Percentiles rank a stretch among this genome's conserved stretches.
These are phyloP conservation scores for Rutstroemia sp. DNA, from an alignment of 2,329 filamentous ascomycete species.

Conservation along the genomic window DNA sequence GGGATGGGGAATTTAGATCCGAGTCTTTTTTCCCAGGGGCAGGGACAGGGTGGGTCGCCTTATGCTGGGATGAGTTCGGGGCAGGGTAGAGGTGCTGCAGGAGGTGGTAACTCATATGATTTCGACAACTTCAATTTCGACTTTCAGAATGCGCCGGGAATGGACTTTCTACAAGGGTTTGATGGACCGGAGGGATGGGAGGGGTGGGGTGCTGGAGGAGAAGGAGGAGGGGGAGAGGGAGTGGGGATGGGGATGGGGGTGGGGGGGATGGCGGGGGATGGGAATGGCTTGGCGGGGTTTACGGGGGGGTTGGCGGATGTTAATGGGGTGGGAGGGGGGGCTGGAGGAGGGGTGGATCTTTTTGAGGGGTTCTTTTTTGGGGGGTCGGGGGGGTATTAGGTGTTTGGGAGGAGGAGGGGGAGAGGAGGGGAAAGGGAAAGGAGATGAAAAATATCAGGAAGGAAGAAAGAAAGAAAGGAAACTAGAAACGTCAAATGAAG, in stretches of 20 bases:
- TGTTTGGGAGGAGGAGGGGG: too few species aligned
- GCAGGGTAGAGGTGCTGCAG: not conserved
- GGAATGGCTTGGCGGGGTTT: slow-evolving; percentile 10
- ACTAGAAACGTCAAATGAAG: too few species aligned
- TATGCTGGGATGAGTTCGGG: not conserved
- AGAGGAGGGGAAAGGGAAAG: too few species aligned
- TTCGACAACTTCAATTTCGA: not conserved
- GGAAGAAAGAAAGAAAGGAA: too few species aligned
- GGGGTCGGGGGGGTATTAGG: slow-evolving; percentile 18
- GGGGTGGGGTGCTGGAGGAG: slow-evolving; percentile 1
- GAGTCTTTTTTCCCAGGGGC: slow-evolving; percentile 7
- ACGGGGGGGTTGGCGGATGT: slow-evolving; percentile 17
- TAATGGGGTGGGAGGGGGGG: slow-evolving; percentile 24
- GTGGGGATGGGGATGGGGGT: slow-evolving; percentile 9
- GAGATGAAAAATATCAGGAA: too few species aligned
- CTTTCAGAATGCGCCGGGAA: slow-evolving; percentile 20
- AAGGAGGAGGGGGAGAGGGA: slow-evolving; percentile 13
- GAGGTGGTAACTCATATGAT: not conserved
- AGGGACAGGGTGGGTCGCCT: not conserved
- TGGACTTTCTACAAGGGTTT: slow-evolving; percentile 22
- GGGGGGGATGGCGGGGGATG: slow-evolving; percentile 7
- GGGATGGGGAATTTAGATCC: slow-evolving; percentile 1
- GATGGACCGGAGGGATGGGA: not conserved
- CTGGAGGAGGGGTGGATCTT: slow-evolving; percentile 33
- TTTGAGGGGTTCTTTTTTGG: slow-evolving; percentile 51